Percentiles rank a stretch among this genome's conserved stretches.
Conservation (phyloP, 495 filamentous ascomycete genomes). For the Cercophora newfieldiana region DNA sequence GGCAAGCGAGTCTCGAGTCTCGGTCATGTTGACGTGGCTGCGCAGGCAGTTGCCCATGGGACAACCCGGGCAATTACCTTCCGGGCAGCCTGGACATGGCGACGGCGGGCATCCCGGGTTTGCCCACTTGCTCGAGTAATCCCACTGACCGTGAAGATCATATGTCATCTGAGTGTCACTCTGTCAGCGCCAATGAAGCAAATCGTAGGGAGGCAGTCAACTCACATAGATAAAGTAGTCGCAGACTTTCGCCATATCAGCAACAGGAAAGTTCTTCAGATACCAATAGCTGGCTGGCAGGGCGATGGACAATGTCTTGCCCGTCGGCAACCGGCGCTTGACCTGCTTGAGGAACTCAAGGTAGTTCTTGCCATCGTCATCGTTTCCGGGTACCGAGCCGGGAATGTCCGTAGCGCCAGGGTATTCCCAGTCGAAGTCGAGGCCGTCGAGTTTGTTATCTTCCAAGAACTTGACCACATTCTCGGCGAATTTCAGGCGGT, state of each 20-base stretch:
- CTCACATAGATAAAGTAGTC: conserved; percentile 40
- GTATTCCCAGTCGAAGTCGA: conserved; percentile 47
- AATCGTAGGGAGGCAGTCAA: too few species aligned
- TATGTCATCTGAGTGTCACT: too few species aligned
- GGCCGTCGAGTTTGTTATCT: conserved; percentile 35
- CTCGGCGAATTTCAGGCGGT: conserved; percentile 26
- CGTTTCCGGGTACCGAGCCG: conserved; percentile 25
- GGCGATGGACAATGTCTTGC: conserved; percentile 31
- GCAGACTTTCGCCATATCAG: conserved; percentile 23
- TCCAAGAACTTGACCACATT: conserved; percentile 34
- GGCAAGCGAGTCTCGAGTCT: conserved; percentile 37
- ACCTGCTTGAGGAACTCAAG: conserved; percentile 24
- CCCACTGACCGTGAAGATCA: not conserved
- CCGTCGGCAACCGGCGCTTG: conserved; percentile 14
- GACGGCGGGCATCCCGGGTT: too few species aligned
- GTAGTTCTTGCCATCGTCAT: conserved; percentile 26
- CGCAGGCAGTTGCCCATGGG: conserved; percentile 45
- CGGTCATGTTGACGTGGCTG: conserved; percentile 46
- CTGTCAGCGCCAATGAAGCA: too few species aligned
- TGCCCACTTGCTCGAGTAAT: too few species aligned
- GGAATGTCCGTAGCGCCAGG: conserved; percentile 38
- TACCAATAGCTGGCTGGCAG: conserved; percentile 37
- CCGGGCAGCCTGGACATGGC: not conserved
- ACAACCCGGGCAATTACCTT: too few species aligned
- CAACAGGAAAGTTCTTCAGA: conserved; percentile 31